These are phyloP conservation scores for Cryptococcus sp. DNA, from an alignment of 1,284 basidiomycete genomes.

Conservation along the genomic window DNA sequence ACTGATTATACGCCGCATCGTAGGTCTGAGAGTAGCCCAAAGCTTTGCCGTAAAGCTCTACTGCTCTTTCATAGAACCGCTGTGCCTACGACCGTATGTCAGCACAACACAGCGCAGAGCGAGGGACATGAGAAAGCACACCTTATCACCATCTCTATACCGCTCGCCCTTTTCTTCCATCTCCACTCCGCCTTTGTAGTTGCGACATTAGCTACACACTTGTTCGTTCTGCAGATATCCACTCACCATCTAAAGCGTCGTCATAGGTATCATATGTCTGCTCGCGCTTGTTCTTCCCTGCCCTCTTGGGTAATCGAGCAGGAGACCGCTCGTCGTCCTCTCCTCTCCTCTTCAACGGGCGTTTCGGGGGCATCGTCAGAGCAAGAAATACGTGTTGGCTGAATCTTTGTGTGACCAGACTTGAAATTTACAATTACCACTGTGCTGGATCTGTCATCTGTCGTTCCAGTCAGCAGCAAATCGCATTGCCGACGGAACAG, in stretches of 20 bases:
- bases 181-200: constrained; percentile 42
- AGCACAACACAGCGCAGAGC: neutral
- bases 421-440: no score
- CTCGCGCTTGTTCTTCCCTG: constrained; percentile 37
- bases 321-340: constrained; percentile 31
- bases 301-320: constrained; percentile 25
- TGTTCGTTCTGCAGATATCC: neutral
- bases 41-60: constrained; percentile 50
- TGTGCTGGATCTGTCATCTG: no score
- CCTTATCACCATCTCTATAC: constrained; percentile 52
- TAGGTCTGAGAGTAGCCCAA: constrained; percentile 37
- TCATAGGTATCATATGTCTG: constrained; percentile 51
- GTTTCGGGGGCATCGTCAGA: constrained; percentile 14
- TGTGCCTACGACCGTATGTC: constrained; percentile 32
- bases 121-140: constrained; percentile 9
- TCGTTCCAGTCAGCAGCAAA: no score
- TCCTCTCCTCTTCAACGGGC: constrained; percentile 18
- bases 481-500: no score
- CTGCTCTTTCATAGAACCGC: constrained; percentile 49
- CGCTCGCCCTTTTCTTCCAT: constrained; percentile 55
- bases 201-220: constrained; percentile 5
- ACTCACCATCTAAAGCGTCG: constrained; percentile 49
- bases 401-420: neutral
- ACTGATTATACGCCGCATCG: constrained; percentile 53
- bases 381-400: neutral